Evolutionary conservation across 805 yeast genomes (phyloP), one percentile per base, ranked within the genome.

Genomic region (Lachancea quebecensis): DNA sequence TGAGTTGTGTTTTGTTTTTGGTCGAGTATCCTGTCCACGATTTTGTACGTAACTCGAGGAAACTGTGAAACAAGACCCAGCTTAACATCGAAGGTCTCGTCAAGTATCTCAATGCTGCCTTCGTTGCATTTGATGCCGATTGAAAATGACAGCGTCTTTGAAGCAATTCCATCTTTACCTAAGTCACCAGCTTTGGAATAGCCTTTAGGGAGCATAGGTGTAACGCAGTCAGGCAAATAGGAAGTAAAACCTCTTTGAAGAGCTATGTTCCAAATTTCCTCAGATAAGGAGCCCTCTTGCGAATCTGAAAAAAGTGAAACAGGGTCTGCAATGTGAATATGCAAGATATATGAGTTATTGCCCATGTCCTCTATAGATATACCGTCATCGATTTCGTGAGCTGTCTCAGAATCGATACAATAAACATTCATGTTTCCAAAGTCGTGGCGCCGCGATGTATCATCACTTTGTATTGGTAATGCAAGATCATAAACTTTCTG

Each of bases 381-480:
- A 39, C 97, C 99, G 64, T 91, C 99, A 63, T 91, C 99, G 48
- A 93, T 84, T 62, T 93, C 98, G 53, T 83, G 82, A 0, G 98
- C 95, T 35, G 72, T 73, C 3, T 70, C 77, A 2, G 82, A 73
- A 65, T 93, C 99, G 47, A 91, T 87, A 64, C 97, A 89, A 60
- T 79, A 91, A 1, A 89, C 80, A 0, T 77, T 73, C 10, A 74
- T 56, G 38, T 71, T 65, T 0, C 64, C 64, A 51, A 72, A 75
- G 25, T 71, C 70, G n/a, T 83, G 65, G 17, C 59, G 44, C 1
- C 30, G 39, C 0, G 60, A 53, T 2, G 54, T 39, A 34, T 59
- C 58, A 18, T 15, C 27, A 2, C 11, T 12, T 16, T 17, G 10
- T 2, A 35, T 30, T 4, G 56, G 53, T 8, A 31, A 25, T 4